Conservation (phyloP, 192 early-diverging fungal genomes). For the Backusella parvicylindrica region DNA sequence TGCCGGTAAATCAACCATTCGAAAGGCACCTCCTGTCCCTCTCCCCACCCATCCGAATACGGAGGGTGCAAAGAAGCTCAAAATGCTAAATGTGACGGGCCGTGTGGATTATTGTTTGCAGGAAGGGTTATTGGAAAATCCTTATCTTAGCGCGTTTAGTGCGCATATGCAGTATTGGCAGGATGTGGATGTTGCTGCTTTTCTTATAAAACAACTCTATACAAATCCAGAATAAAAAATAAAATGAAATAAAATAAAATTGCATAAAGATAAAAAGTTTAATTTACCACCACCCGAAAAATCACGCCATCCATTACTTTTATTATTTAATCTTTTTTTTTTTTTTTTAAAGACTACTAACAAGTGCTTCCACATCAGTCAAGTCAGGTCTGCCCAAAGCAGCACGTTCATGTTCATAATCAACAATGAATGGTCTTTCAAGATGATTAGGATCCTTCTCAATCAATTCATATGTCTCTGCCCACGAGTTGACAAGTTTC, state of each 20-base stretch:
- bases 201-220: conserved; percentile 31
- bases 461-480: conserved; percentile 11
- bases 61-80: conserved; percentile 25
- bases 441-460: conserved; percentile 18
- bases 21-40: conserved; percentile 15
- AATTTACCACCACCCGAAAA: no score
- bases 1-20: background rate
- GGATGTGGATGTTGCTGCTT: conserved; percentile 38
- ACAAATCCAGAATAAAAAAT: conserved; percentile 3
- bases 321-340: background rate
- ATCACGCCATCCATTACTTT: background rate
- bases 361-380: conserved; percentile 9
- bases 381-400: conserved; percentile 33
- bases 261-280: background rate
- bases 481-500: conserved; percentile 5
- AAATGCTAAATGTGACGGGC: conserved; percentile 48
- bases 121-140: conserved; percentile 66
- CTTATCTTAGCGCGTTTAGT: conserved; percentile 62
- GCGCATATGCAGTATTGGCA: conserved; percentile 70
- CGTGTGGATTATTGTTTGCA: conserved; percentile 64
- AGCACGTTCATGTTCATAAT: conserved; percentile 31
- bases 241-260: background rate
- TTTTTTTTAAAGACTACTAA: conserved; percentile 4
- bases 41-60: conserved; percentile 15
- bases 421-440: conserved; percentile 37